Evolutionary conservation across 2,329 filamentous ascomycete species (phyloP).

Genomic region (Ophiostoma triangulosporum): DNA sequence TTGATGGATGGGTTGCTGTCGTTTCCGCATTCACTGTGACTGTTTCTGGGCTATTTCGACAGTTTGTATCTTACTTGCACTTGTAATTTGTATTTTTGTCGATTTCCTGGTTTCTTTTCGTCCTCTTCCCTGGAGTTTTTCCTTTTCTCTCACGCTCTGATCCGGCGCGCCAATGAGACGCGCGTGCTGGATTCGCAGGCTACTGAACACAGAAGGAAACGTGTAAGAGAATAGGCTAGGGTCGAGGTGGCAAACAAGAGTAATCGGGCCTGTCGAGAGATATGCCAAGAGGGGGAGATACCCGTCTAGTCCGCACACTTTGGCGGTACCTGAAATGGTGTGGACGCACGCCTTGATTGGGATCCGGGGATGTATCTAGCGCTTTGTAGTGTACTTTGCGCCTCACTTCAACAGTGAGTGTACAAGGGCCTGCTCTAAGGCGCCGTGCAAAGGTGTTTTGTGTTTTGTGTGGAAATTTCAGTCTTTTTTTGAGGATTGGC

Average conservation of each 20-base stretch:
- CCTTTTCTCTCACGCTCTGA: not conserved
- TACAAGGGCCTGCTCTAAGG: not conserved
- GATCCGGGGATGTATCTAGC: too few relatives aligned
- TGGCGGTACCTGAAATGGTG: not conserved
- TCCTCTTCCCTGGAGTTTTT: not conserved
- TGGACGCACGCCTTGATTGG: too few relatives aligned
- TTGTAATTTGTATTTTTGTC: not conserved
- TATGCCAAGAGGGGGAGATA: not conserved
- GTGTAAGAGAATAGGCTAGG: not conserved
- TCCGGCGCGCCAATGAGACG: not conserved
- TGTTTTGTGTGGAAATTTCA: not conserved
- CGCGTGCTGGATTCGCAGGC: not conserved
- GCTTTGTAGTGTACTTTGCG: too few relatives aligned
- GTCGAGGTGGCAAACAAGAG: not conserved
- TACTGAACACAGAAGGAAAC: not conserved
- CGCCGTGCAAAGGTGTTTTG: too few relatives aligned
- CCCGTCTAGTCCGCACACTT: not conserved
- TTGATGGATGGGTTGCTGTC: too few relatives aligned
- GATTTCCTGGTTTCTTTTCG: not conserved
- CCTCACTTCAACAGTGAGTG: too few relatives aligned
- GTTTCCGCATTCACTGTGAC: not conserved
- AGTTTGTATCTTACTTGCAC: not conserved
- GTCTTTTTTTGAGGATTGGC: not conserved
- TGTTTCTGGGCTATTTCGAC: not conserved
- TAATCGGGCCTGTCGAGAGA: not conserved